Percentiles rank a stretch among this genome's conserved stretches.
phyloP scores from a whole-genome alignment of 345 rosid species.

The Hibiscus mutabilis region DNA sequence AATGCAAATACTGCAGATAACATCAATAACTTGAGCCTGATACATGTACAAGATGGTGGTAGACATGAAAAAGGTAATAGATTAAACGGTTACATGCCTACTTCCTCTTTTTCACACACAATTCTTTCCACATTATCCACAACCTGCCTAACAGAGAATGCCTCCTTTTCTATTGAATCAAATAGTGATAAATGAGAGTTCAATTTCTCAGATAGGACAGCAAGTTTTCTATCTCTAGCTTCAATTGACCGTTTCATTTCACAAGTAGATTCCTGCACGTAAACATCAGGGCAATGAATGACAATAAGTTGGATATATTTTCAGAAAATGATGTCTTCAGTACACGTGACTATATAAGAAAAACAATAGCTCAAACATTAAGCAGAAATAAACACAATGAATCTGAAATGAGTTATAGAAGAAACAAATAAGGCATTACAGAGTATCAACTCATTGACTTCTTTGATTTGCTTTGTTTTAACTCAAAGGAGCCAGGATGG shows the following conservation, averaged over 20 bases:
- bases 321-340: neutral
- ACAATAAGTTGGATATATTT: neutral
- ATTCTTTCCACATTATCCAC: constrained; percentile 45
- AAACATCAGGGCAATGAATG: neutral
- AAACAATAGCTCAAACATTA: constrained; percentile 2
- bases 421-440: neutral
- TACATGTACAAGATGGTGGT: neutral
- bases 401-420: neutral
- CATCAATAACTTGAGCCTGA: constrained; percentile 7
- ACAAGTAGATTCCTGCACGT: constrained; percentile 59
- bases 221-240: constrained; percentile 46
- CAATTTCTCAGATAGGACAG: constrained; percentile 42
- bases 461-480: neutral
- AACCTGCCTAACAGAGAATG: constrained; percentile 49
- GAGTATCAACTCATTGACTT: neutral
- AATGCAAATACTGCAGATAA: constrained; percentile 7
- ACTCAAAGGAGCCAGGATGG: neutral
- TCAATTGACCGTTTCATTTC: constrained; percentile 62
- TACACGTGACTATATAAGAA: neutral
- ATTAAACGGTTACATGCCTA: constrained; percentile 52
- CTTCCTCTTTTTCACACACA: constrained; percentile 63
- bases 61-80: constrained; percentile 15
- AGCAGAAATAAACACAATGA: neutral
- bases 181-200: constrained; percentile 58
- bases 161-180: constrained; percentile 76